Base-by-base conservation (phyloP, 192 early-diverging fungal genomes). In the Coemansia sp. region DNA sequence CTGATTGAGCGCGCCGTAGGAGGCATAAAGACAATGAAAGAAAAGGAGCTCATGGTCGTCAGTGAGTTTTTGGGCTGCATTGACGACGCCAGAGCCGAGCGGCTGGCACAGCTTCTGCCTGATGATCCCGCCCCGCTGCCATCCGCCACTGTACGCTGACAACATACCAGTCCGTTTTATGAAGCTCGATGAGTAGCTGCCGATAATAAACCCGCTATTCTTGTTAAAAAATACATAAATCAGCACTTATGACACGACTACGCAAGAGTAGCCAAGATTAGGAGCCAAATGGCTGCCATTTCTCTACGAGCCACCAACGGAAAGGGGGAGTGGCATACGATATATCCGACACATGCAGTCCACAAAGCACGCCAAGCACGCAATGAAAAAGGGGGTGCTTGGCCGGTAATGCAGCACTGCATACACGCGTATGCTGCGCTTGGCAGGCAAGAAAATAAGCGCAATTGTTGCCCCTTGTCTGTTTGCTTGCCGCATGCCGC, bases 21-120 rank as follows among this genome's bases (percentile, higher is more conserved):
- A 34, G 66, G 65, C 18, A 40, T 78, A 26, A 72, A 68, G 48
- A 56, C 42, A 19, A 54, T 59, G 34, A 62, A 63, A 19, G 65
- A 62, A 9, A 65, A 65, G 53, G 75, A 72, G n/a, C 32, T 60
- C 6, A 29, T 36, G 6, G 41, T 37, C 19, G 60, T 78, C 26
- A 56, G 65, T 34, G 41, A 32, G 35, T 78, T 78, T 50, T 60
- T 78, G 4, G 61, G 35, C 24, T 52, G 22, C 34, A 50, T 78
- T 32, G 66, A 68, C 33, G 48, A 41, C 48, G 59, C 44, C 40
- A 32, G 19, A 26, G 62, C 75, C 4, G 44, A 43, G 15, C 19
- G 19, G 29, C 53, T 67, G 9, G 12, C 29, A 6, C 36, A 35
- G 0, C 35, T 37, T 35, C 44, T 76, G 53, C 59, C 63, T 8